These are phyloP conservation scores for Grosmannia clavigera DNA, from an alignment of 2,329 filamentous ascomycete genomes.

Conservation along the genomic window DNA sequence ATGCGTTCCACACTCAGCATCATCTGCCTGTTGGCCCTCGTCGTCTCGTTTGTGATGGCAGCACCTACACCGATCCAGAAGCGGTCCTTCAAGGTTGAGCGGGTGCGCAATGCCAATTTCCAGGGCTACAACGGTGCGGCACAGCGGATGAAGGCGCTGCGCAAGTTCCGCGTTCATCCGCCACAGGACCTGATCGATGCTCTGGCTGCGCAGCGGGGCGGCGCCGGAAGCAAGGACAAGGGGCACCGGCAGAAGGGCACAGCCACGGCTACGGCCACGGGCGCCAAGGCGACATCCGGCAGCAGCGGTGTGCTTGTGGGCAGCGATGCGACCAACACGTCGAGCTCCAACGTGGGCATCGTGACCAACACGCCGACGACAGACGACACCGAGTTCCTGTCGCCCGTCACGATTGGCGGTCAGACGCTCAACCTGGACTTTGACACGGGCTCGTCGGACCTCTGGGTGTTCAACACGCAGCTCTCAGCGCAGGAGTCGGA, in stretches of 20 bases:
- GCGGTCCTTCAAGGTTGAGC: slow-evolving; percentile 49
- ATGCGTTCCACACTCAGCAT: slow-evolving; percentile 16
- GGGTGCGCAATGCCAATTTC: slow-evolving; percentile 42
- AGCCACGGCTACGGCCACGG: slow-evolving; percentile 8
- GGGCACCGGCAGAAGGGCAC: slow-evolving; percentile 8
- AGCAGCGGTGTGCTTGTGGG: not conserved
- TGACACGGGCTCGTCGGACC: slow-evolving; percentile 63
- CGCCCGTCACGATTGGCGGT: slow-evolving; percentile 56
- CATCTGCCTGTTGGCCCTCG: slow-evolving; percentile 31
- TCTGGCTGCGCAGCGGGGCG: slow-evolving; percentile 11
- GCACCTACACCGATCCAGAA: slow-evolving; percentile 37
- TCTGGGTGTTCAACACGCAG: slow-evolving; percentile 60
- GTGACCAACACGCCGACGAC: slow-evolving; percentile 53
- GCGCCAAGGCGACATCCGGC: not conserved
- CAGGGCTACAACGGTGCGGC: slow-evolving; percentile 41
- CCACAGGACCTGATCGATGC: slow-evolving; percentile 28
- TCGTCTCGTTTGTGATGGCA: slow-evolving; percentile 30
- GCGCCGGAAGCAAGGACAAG: not conserved
- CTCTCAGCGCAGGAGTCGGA: slow-evolving; percentile 31
- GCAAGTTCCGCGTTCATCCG: slow-evolving; percentile 51
- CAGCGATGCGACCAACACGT: slow-evolving; percentile 17
- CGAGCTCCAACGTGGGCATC: slow-evolving; percentile 33
- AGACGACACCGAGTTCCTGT: slow-evolving; percentile 58
- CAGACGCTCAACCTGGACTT: slow-evolving; percentile 59
- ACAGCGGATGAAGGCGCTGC: slow-evolving; percentile 53